Evolutionary conservation across 1,284 basidiomycete species (phyloP).

Genomic region (Cutaneotrichosporon mucoides): DNA sequence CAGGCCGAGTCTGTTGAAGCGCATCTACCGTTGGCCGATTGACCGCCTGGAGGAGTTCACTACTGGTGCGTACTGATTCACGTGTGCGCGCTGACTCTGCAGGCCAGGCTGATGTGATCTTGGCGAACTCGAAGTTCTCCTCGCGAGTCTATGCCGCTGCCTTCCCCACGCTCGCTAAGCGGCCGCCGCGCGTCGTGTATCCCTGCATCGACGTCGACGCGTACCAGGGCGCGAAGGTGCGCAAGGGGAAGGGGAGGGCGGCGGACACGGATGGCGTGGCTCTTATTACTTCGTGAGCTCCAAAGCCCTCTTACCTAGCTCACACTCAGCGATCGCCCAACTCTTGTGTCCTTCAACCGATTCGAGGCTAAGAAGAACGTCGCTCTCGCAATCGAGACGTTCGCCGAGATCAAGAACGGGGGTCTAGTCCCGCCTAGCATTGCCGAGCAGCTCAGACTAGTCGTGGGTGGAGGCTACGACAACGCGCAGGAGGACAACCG

Average conservation of each 20-base stretch:
- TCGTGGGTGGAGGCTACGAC: constrained; percentile 78
- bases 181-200: constrained; percentile 70
- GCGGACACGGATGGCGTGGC: constrained; percentile 55
- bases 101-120: constrained; percentile 81
- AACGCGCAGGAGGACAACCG: constrained; percentile 66
- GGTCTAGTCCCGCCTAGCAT: constrained; percentile 21
- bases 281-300: constrained; percentile 65
- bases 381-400: constrained; percentile 73
- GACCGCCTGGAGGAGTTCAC: constrained; percentile 86
- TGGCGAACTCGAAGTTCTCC: constrained; percentile 92
- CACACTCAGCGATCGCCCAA: constrained; percentile 68
- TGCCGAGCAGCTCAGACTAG: constrained; percentile 55
- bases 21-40: constrained; percentile 79
- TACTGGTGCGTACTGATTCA: too few relatives aligned
- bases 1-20: constrained; percentile 57
- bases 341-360: constrained; percentile 84
- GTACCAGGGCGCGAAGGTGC: constrained; percentile 53
- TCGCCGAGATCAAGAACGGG: constrained; percentile 46
- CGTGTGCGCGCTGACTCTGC: too few relatives aligned
- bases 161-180: constrained; percentile 64
- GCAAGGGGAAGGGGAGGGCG: constrained; percentile 39
- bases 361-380: constrained; percentile 96
- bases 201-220: constrained; percentile 81
- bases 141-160: constrained; percentile 69
- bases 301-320: too few relatives aligned